phyloP scores from a whole-genome alignment of 2,329 filamentous ascomycete genomes.

The Fusarium sp. region DNA sequence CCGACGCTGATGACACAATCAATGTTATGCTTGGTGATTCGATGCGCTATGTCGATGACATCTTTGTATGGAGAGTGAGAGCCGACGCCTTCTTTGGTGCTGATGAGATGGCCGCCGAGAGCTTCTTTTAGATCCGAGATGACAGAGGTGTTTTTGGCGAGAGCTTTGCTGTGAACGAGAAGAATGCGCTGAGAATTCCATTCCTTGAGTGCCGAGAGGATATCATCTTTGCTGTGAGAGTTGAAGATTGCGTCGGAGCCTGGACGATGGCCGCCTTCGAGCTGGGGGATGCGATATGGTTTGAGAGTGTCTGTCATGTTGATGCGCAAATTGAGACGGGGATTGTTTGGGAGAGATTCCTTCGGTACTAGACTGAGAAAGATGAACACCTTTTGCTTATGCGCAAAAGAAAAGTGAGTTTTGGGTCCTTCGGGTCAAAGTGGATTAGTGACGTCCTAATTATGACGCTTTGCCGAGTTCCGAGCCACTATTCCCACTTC shows the following conservation, averaged over 20 bases:
- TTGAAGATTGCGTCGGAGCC: conserved; percentile 24
- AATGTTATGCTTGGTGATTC: not conserved
- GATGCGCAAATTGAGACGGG: too few species aligned
- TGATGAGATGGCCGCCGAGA: not conserved
- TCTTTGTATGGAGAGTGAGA: conserved; percentile 17
- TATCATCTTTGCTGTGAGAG: conserved; percentile 12
- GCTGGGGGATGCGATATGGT: conserved; percentile 9
- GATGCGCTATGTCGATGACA: conserved; percentile 15
- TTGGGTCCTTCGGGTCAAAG: not conserved
- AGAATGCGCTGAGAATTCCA: not conserved
- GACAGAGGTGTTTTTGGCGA: not conserved
- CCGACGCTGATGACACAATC: conserved; percentile 14
- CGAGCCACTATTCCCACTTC: not conserved
- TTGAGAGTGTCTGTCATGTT: not conserved
- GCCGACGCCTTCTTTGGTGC: conserved; percentile 11
- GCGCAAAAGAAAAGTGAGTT: not conserved
- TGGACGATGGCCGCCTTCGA: conserved; percentile 9
- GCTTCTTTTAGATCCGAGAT: not conserved
- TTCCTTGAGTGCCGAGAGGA: not conserved
- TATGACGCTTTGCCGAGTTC: conserved; percentile 5
- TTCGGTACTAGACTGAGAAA: too few species aligned
- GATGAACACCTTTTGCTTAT: too few species aligned
- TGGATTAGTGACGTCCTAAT: conserved; percentile 15
- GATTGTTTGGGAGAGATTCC: too few species aligned
- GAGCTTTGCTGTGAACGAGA: conserved; percentile 16